phyloP scores from a whole-genome alignment of 2,329 filamentous ascomycete species.

The Calycina herbarum region DNA sequence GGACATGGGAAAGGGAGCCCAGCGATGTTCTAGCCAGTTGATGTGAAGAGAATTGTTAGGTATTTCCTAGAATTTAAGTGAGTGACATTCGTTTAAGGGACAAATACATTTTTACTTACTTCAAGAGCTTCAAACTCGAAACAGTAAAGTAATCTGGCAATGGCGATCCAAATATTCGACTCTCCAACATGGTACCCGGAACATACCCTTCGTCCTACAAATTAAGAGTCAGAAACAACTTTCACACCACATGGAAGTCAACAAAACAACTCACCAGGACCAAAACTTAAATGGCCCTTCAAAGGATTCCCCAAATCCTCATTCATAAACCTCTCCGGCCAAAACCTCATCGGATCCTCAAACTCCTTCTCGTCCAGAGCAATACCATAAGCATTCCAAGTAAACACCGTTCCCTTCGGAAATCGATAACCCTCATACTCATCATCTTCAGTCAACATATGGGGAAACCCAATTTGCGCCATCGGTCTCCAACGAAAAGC shows the following conservation, averaged over 20 bases:
- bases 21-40: slow-evolving; percentile 6
- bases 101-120: slow-evolving; percentile 6
- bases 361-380: slow-evolving; percentile 47
- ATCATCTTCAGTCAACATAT: slow-evolving; percentile 53
- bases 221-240: not conserved
- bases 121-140: slow-evolving; percentile 19
- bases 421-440: slow-evolving; percentile 44
- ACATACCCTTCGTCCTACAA: slow-evolving; percentile 34
- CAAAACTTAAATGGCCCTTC: slow-evolving; percentile 39
- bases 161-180: slow-evolving; percentile 36
- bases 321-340: slow-evolving; percentile 49
- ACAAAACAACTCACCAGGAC: slow-evolving; percentile 30
- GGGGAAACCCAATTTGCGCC: slow-evolving; percentile 52
- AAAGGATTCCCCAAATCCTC: slow-evolving; percentile 38
- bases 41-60: not conserved
- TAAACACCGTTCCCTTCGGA: slow-evolving; percentile 44
- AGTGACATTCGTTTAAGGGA: no score
- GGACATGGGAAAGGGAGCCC: slow-evolving; percentile 17
- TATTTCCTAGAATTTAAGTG: not conserved
- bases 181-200: slow-evolving; percentile 38
- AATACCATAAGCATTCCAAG: slow-evolving; percentile 43
- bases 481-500: slow-evolving; percentile 47
- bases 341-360: slow-evolving; percentile 46
- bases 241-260: not conserved
- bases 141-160: slow-evolving; percentile 30